Percentiles rank a stretch among this genome's conserved stretches.
phyloP scores from a whole-genome alignment of 257 asterid genomes.

The Thymus quinquecostatus region DNA sequence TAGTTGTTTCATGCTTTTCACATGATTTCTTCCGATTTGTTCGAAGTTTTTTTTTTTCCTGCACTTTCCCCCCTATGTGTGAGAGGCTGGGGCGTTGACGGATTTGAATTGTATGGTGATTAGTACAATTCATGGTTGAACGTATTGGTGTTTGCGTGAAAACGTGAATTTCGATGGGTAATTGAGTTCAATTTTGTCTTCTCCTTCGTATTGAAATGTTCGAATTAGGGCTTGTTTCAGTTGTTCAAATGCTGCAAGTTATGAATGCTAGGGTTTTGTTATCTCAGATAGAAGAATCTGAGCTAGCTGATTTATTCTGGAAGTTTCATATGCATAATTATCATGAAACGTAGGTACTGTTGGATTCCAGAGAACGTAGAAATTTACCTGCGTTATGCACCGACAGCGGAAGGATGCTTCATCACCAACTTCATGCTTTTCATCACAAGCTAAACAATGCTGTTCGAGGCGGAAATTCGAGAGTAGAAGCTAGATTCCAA shows the following conservation, averaged over 20 bases:
- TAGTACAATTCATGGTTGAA: slow-evolving; percentile 21
- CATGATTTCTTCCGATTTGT: not conserved
- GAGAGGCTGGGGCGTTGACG: not conserved
- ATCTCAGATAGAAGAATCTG: not conserved
- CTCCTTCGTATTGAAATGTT: not conserved
- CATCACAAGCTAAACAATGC: too few species aligned
- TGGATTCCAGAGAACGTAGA: slow-evolving; percentile 34
- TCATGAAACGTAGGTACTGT: slow-evolving; percentile 35
- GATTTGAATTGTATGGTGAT: slow-evolving; percentile 4
- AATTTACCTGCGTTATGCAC: slow-evolving; percentile 24
- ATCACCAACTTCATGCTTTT: slow-evolving; percentile 2
- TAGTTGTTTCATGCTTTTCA: not conserved
- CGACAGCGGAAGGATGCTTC: slow-evolving; percentile 28
- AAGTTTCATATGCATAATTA: not conserved
- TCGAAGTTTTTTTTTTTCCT: not conserved
- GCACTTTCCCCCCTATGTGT: not conserved
- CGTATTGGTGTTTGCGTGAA: not conserved
- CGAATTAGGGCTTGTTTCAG: not conserved
- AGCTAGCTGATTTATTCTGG: slow-evolving; percentile 12
- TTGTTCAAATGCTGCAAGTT: not conserved
- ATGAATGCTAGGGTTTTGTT: slow-evolving; percentile 11
- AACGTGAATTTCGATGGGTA: not conserved
- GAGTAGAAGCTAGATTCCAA: too few species aligned
- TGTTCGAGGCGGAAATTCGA: too few species aligned
- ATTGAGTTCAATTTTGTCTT: slow-evolving; percentile 1